Evolutionary conservation across 768 basidiomycete genomes (phyloP).

Genomic region (Boletus sensibilis): DNA sequence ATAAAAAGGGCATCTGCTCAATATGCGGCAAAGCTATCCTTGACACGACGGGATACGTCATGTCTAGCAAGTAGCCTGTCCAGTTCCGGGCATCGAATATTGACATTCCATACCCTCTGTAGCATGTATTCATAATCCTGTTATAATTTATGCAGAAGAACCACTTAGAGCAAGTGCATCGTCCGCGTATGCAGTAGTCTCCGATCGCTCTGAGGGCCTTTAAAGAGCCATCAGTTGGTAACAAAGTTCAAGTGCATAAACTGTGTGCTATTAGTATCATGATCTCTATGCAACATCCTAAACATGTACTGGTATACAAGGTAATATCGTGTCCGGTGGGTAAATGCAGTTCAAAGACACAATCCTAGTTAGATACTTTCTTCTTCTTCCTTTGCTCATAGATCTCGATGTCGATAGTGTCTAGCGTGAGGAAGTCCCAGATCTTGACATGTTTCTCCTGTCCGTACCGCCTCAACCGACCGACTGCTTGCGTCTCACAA

Average conservation of each 20-base stretch:
- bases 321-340: constrained; percentile 1
- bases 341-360: not conserved
- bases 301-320: constrained; percentile 9
- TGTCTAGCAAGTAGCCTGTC: constrained; percentile 69
- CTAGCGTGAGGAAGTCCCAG: constrained; percentile 78
- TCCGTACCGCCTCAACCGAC: constrained; percentile 80
- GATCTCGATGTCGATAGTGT: constrained; percentile 89
- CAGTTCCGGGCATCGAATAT: not conserved
- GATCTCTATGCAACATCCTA: not conserved
- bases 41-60: constrained; percentile 79
- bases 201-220: not conserved
- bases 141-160: constrained; percentile 12
- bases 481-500: constrained; percentile 79
- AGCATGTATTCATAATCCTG: constrained; percentile 9
- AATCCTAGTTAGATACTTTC: constrained; percentile 26
- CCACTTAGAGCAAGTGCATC: not conserved
- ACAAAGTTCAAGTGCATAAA: not conserved
- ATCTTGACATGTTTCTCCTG: constrained; percentile 79
- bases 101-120: constrained; percentile 25
- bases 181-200: too few relatives aligned
- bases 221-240: not conserved
- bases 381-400: constrained; percentile 50
- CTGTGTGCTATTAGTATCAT: not conserved
- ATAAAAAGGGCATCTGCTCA: constrained; percentile 81
- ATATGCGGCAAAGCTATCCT: constrained; percentile 88